Conservation (phyloP, 495 filamentous ascomycete genomes). For the Penicillium argentinense region DNA sequence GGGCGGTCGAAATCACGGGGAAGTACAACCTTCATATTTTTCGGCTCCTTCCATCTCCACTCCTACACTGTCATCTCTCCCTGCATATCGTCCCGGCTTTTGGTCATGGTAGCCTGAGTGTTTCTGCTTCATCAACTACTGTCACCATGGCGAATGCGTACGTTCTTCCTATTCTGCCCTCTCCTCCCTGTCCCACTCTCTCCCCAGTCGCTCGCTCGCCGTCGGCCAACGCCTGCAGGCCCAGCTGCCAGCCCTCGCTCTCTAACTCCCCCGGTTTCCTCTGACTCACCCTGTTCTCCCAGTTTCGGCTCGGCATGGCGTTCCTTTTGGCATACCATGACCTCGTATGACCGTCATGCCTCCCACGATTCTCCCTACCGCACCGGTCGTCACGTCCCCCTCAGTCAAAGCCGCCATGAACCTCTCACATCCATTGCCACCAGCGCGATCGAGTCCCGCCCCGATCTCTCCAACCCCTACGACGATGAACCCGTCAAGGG, state of each 20-base stretch:
- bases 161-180: constrained; percentile 7
- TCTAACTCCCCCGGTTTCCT: neutral
- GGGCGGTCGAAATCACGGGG: constrained; percentile 16
- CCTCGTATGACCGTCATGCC: constrained; percentile 74
- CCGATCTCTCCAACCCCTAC: constrained; percentile 72
- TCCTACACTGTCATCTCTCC: constrained; percentile 1
- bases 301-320: constrained; percentile 66
- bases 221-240: too few species aligned
- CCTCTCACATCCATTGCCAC: constrained; percentile 76
- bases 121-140: constrained; percentile 1
- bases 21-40: constrained; percentile 9
- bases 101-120: too few species aligned
- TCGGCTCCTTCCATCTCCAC: constrained; percentile 14
- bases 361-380: constrained; percentile 84
- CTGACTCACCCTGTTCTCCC: neutral
- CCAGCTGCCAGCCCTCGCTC: neutral
- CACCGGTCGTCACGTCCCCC: constrained; percentile 75
- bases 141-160: constrained; percentile 31
- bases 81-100: too few species aligned
- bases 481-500: constrained; percentile 61
- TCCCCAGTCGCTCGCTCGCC: neutral
- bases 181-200: neutral
- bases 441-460: constrained; percentile 73
- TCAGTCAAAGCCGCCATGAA: constrained; percentile 67
- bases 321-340: constrained; percentile 97